Evolutionary conservation across 2,329 filamentous ascomycete species (phyloP).

Genomic region (Alternaria longipes): DNA sequence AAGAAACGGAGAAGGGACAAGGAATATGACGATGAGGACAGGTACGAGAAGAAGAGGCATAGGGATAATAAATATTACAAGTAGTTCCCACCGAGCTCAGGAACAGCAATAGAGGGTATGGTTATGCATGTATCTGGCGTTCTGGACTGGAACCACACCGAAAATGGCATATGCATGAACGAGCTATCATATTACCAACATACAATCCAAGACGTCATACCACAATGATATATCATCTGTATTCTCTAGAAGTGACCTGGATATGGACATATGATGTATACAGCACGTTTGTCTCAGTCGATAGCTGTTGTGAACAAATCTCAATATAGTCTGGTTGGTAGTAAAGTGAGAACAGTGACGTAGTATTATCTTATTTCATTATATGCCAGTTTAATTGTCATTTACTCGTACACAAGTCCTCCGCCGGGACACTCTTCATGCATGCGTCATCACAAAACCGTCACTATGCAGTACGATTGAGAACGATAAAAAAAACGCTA

Average conservation of each 20-base stretch:
- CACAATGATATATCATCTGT: neutral
- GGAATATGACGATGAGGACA: constrained; percentile 33
- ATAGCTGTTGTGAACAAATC: too few relatives aligned
- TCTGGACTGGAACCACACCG: neutral
- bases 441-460: constrained; percentile 1
- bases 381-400: neutral
- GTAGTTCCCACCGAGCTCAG: neutral
- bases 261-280: neutral
- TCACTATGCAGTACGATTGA: constrained; percentile 1
- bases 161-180: neutral
- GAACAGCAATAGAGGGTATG: neutral
- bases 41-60: constrained; percentile 32
- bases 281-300: neutral
- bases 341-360: neutral
- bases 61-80: constrained; percentile 22
- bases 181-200: neutral
- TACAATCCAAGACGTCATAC: neutral
- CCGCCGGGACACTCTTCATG: neutral
- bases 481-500: constrained; percentile 1
- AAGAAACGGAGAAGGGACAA: constrained; percentile 38
- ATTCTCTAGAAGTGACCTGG: neutral
- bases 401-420: neutral
- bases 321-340: neutral
- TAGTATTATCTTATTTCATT: neutral
- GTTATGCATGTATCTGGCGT: neutral